Evolutionary conservation across 352 stramenopile genomes (phyloP), one percentile per base, ranked within the genome.

Genomic region (Thraustotheca clavata): DNA sequence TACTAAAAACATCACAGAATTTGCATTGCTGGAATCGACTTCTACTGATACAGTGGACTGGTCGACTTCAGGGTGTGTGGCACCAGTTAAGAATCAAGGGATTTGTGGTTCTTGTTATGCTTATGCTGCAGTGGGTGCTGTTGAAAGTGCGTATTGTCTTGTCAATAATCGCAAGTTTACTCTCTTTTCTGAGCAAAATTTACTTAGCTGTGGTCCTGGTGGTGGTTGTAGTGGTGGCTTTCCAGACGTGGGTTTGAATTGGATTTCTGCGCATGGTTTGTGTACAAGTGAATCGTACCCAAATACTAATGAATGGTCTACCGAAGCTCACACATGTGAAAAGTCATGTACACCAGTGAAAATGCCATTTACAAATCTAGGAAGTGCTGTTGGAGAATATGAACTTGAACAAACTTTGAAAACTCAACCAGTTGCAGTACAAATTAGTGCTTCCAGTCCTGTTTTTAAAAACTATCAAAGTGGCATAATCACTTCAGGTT

Each of bases 191-290:
- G 79, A 87, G 49, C 81, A 90, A 63, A 71, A 90, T 68, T 72
- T 88, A 57, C 82, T 88, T 60, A 87, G 77, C 27, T 90, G 81
- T 39, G 73, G 70, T 59, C 62, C 75, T 1, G 74, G 76, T 43
- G 67, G 76, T 24, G 77, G 81, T 49, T 90, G 81, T 50, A 74
- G 75, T 27, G 81, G 79, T 46, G 81, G 81, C 24, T 86, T 80
- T 48, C 60, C 79, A 47, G 72, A 72, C 9, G 80, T 81, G 68
- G 80, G 71, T 14, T 77, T 83, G 41, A 71, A 86, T 46, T 90
- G 77, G 73, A 68, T 87, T 9, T 55, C 55, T 3, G 11, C 43
- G 18, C 73, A 75, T 22, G 62, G 31, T 11, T 12, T 71, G 18
- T 66, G 27, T 20, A 41, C 39, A n/a, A 7, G 40, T 1, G n/a